Evolutionary conservation across 169 alveolate species (phyloP).

Genomic region (Condylostoma magnum): DNA sequence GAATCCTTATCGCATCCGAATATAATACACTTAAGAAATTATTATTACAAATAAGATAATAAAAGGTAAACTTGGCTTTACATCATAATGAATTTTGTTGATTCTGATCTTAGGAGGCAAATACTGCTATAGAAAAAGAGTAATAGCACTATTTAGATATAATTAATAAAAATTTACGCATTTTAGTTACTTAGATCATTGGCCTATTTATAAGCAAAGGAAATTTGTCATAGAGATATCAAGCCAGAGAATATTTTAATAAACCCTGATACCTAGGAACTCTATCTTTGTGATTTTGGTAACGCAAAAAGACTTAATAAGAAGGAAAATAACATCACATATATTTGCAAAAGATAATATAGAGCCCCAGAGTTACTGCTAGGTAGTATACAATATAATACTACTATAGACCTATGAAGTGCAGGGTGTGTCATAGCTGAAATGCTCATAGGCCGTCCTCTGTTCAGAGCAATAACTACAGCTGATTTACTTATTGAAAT

Average conservation of each 20-base stretch:
- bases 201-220: background rate
- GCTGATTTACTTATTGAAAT: conserved; percentile 83
- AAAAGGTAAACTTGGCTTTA: too few species aligned
- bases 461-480: conserved; percentile 84
- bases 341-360: conserved; percentile 86
- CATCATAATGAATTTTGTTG: too few species aligned
- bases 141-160: too few species aligned
- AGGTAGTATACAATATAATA: conserved; percentile 91
- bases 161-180: conserved; percentile 91
- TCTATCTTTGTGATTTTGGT: conserved; percentile 87
- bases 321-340: conserved; percentile 40
- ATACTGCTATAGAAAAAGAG: too few species aligned
- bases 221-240: conserved; percentile 21
- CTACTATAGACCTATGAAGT: conserved; percentile 96
- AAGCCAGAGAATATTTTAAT: conserved; percentile 23
- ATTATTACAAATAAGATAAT: conserved; percentile 73
- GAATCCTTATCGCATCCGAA: conserved; percentile 68
- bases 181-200: conserved; percentile 92
- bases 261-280: conserved; percentile 87
- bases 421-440: conserved; percentile 95
- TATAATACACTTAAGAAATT: conserved; percentile 66
- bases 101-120: too few species aligned
- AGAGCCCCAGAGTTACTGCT: conserved; percentile 98
- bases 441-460: conserved; percentile 79
- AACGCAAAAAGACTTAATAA: conserved; percentile 57